Evolutionary conservation across 164 flowering plant genomes (phyloP), one percentile per base, ranked within the genome.

Genomic region (Cinnamomum chago): DNA sequence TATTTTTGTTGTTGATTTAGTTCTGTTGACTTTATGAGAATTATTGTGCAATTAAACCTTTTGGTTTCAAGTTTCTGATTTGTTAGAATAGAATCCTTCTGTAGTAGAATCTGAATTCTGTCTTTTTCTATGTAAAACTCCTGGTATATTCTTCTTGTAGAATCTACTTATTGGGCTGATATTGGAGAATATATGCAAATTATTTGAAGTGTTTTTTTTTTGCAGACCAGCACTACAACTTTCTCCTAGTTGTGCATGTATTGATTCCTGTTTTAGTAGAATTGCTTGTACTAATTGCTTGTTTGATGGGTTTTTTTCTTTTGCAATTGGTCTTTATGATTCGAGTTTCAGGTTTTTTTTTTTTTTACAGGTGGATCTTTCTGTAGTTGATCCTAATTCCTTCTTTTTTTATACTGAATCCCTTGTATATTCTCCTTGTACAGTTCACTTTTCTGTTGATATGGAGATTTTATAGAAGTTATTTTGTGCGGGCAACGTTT

Each of bases 21-120:
- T 76, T 75, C 60, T 24, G 52, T 17, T 14, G n/a, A 30, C 23
- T 58, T n/a, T 67, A 23, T 58, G 71, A 7, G 69, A 14, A 67
- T 28, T 67, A 17, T 65, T 64, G 10, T 35, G 15, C 67, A 64
- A 24, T 64, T 64, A 28, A 62, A 24, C 25, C 20, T 62, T 62
- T 13, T 58, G 22, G 66, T 5, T 62, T 40, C 47, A 40, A 40
- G 11, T 40, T 40, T 40, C 47, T 65, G 24, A 23, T 11, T 65
- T 65, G 35, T 65, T 40, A 6, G 47, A 40, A 40, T 40, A 9
- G 47, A 60, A 60, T 60, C 64, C 23, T 6, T 60, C 64, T 60
- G 64, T 60, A 23, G 24, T 12, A 2, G 27, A 65, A 65, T 65
- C 30, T 23, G 27, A 65, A 65, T 65, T 25, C 67, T 28, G 15